A percentile compares a stretch with the other conserved stretches of the same genome.
Evolutionary conservation across 1,284 basidiomycete genomes (phyloP).

Genomic region (Ustilago tritici): DNA sequence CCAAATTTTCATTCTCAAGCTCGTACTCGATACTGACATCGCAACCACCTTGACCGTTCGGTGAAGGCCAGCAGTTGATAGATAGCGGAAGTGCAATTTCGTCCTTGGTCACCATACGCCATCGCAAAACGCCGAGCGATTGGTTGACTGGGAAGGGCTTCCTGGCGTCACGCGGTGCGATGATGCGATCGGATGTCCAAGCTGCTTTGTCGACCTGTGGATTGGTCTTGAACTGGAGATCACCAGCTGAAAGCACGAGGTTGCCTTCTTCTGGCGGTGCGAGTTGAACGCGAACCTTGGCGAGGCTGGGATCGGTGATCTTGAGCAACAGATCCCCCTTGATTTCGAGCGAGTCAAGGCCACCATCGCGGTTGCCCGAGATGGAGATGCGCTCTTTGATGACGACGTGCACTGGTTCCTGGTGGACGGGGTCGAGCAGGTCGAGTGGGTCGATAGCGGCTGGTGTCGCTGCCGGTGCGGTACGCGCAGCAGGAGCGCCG

Average conservation of each 20-base stretch:
- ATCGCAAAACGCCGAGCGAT: conserved; percentile 81
- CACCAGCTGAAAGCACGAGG: conserved; percentile 76
- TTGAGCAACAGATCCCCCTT: conserved; percentile 93
- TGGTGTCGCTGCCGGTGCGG: conserved; percentile 71
- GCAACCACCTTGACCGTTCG: conserved; percentile 80
- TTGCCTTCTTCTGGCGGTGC: conserved; percentile 72
- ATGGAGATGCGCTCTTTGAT: conserved; percentile 87
- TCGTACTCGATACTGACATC: conserved; percentile 98
- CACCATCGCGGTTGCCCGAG: conserved; percentile 87
- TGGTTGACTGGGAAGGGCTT: conserved; percentile 89
- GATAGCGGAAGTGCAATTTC: conserved; percentile 90
- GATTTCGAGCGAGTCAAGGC: conserved; percentile 87
- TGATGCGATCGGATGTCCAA: conserved; percentile 76
- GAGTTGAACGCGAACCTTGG: conserved; percentile 82
- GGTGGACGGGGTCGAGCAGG: conserved; percentile 79
- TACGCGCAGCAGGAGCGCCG: conserved; percentile 38
- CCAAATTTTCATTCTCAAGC: conserved; percentile 77
- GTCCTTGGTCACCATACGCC: conserved; percentile 90
- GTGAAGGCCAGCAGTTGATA: conserved; percentile 96
- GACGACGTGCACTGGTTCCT: conserved; percentile 85
- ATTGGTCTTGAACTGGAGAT: conserved; percentile 92
- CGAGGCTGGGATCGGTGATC: conserved; percentile 80
- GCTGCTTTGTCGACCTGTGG: conserved; percentile 91
- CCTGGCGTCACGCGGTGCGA: conserved; percentile 86
- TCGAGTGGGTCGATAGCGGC: conserved; percentile 68